Percentiles rank a stretch among this genome's conserved stretches.
Evolutionary conservation across 140 eudicot species (phyloP).

Genomic region (Senecio squalidus): DNA sequence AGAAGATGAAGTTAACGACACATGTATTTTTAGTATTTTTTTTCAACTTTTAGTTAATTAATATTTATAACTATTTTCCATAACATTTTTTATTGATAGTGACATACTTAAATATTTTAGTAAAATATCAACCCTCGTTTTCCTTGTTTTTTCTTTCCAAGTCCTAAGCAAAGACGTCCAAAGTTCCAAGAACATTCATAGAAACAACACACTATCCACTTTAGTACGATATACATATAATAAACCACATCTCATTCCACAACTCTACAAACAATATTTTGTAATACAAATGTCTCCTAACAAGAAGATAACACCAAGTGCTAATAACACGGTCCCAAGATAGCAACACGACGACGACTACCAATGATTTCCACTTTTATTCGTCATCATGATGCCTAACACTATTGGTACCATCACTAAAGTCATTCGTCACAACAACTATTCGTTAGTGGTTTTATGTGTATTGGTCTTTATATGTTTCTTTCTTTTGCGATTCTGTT

Average conservation of each 20-base stretch:
- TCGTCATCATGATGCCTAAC: not conserved
- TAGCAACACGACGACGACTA: not conserved
- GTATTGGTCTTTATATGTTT: not conserved
- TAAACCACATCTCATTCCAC: not conserved
- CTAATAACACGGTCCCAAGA: not conserved
- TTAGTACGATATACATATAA: not conserved
- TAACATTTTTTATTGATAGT: too few species aligned
- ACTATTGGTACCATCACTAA: not conserved
- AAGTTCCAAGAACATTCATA: not conserved
- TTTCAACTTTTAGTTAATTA: too few species aligned
- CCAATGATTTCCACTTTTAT: not conserved
- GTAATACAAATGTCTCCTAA: not conserved
- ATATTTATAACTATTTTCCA: too few species aligned
- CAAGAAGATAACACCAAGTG: too few species aligned
- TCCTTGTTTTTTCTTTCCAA: not conserved
- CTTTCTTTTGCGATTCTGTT: constrained; percentile 6
- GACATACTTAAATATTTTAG: too few species aligned
- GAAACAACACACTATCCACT: not conserved
- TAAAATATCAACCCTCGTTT: too few species aligned
- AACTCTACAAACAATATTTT: not conserved
- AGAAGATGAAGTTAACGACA: too few species aligned
- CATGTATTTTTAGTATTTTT: too few species aligned
- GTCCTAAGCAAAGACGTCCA: not conserved
- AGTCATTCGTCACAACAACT: not conserved
- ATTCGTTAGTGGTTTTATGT: not conserved